phyloP scores from a whole-genome alignment of 2,329 filamentous ascomycete genomes.

The Cordyceps tenuipes region DNA sequence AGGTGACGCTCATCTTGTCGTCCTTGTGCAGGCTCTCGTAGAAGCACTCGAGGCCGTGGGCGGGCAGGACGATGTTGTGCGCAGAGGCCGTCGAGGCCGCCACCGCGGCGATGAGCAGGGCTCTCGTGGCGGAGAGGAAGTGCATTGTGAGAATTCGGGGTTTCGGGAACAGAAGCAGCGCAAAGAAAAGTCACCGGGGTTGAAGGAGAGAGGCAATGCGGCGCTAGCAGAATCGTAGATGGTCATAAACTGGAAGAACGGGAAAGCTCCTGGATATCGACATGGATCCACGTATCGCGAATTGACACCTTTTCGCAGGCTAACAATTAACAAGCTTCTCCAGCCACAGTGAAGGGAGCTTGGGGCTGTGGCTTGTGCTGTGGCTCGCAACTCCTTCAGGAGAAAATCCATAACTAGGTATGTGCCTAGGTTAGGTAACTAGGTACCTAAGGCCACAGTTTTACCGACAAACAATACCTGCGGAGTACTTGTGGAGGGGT shows the following conservation, averaged over 20 bases:
- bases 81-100: slow-evolving; percentile 55
- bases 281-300: slow-evolving; percentile 13
- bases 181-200: neutral
- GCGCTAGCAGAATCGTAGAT: neutral
- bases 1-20: slow-evolving; percentile 97
- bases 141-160: slow-evolving; percentile 27
- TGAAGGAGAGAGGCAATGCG: neutral
- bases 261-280: slow-evolving; percentile 10
- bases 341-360: neutral
- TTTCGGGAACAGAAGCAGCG: neutral
- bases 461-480: neutral
- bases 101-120: slow-evolving; percentile 32
- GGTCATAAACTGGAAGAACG: slow-evolving; percentile 2
- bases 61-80: slow-evolving; percentile 92
- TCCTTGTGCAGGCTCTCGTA: slow-evolving; percentile 87
- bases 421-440: neutral
- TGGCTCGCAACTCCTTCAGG: slow-evolving; percentile 2
- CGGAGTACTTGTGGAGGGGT: neutral
- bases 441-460: slow-evolving; percentile 4
- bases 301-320: slow-evolving; percentile 15
- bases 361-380: neutral
- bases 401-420: neutral
- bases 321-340: neutral
- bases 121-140: slow-evolving; percentile 36
- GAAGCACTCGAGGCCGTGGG: slow-evolving; percentile 95